Percentiles rank a stretch among this genome's conserved stretches.
Evolutionary conservation across 176 grass and related monocot species (phyloP).

Genomic region (Ampelocalamus luodianensis): DNA sequence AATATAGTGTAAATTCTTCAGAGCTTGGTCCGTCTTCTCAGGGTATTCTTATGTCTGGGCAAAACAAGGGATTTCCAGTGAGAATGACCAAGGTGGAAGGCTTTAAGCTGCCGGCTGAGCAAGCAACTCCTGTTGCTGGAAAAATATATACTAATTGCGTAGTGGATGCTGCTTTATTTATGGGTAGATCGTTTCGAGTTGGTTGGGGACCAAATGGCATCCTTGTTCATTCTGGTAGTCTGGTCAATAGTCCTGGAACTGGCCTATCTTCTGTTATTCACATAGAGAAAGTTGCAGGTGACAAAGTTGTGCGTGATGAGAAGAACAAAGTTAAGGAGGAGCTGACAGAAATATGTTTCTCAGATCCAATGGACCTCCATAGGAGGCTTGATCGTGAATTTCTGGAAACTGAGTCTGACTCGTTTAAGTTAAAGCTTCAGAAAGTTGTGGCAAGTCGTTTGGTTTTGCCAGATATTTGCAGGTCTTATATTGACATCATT

Average conservation of each 20-base stretch:
- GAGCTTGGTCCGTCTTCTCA: constrained; percentile 57
- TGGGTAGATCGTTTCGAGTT: constrained; percentile 94
- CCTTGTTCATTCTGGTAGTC: constrained; percentile 85
- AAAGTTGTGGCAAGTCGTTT: constrained; percentile 71
- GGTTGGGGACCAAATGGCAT: constrained; percentile 97
- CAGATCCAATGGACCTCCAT: constrained; percentile 71
- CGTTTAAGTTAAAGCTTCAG: constrained; percentile 70
- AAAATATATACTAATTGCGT: constrained; percentile 68
- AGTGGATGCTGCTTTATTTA: constrained; percentile 87
- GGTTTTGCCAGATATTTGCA: constrained; percentile 77
- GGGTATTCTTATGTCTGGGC: constrained; percentile 79
- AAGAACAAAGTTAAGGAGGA: constrained; percentile 64
- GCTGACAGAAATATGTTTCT: constrained; percentile 77
- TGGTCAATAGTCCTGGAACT: constrained; percentile 53
- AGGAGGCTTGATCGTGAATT: constrained; percentile 64
- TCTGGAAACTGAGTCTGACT: constrained; percentile 54
- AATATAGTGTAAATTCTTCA: constrained; percentile 69
- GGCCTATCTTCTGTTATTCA: constrained; percentile 85
- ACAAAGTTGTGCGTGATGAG: constrained; percentile 71
- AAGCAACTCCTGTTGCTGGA: constrained; percentile 70
- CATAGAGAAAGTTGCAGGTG: constrained; percentile 72
- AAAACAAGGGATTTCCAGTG: constrained; percentile 70
- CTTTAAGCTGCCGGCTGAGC: constrained; percentile 78
- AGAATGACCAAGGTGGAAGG: constrained; percentile 80
- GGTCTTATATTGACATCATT: constrained; percentile 78